Conservation (phyloP, 2,329 filamentous ascomycete species). For the Stagonosporopsis cucurbitacearum region DNA sequence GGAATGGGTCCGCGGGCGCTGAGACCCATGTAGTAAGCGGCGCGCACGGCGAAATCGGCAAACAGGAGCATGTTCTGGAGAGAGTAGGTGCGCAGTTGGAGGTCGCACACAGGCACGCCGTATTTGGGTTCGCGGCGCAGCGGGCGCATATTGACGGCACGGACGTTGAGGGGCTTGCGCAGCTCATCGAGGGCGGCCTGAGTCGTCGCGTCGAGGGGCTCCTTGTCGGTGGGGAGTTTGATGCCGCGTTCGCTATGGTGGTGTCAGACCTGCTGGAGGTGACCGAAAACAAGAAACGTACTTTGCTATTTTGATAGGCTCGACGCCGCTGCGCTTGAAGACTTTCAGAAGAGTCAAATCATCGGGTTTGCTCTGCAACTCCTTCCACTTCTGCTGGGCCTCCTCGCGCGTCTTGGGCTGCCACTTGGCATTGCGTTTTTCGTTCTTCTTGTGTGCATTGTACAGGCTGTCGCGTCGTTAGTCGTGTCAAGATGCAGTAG, state of each 20-base stretch:
- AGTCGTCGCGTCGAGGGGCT: slow-evolving; percentile 38
- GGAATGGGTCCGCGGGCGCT: slow-evolving; percentile 86
- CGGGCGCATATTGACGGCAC: slow-evolving; percentile 85
- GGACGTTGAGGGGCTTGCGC: slow-evolving; percentile 71
- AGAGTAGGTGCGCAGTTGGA: slow-evolving; percentile 91
- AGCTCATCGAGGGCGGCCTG: slow-evolving; percentile 41
- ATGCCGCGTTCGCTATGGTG: slow-evolving; percentile 39
- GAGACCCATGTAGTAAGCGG: slow-evolving; percentile 90
- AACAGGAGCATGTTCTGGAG: slow-evolving; percentile 93
- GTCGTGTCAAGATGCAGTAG: background rate
- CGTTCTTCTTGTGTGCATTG: slow-evolving; percentile 33
- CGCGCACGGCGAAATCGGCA: slow-evolving; percentile 89
- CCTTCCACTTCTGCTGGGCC: slow-evolving; percentile 37
- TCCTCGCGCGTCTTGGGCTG: slow-evolving; percentile 43
- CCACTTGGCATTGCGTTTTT: slow-evolving; percentile 26
- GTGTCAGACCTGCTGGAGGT: background rate
- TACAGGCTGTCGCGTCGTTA: slow-evolving; percentile 32
- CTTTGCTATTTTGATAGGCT: slow-evolving; percentile 47
- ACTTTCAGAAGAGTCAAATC: slow-evolving; percentile 38
- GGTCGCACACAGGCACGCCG: slow-evolving; percentile 84
- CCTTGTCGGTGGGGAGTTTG: slow-evolving; percentile 38
- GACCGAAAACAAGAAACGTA: slow-evolving; percentile 15
- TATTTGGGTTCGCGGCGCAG: slow-evolving; percentile 76
- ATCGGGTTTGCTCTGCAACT: slow-evolving; percentile 41
- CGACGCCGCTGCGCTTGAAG: slow-evolving; percentile 43